Evolutionary conservation across 306 rosid species (phyloP), one percentile per base, ranked within the genome.

Genomic region (Quercus suber): DNA sequence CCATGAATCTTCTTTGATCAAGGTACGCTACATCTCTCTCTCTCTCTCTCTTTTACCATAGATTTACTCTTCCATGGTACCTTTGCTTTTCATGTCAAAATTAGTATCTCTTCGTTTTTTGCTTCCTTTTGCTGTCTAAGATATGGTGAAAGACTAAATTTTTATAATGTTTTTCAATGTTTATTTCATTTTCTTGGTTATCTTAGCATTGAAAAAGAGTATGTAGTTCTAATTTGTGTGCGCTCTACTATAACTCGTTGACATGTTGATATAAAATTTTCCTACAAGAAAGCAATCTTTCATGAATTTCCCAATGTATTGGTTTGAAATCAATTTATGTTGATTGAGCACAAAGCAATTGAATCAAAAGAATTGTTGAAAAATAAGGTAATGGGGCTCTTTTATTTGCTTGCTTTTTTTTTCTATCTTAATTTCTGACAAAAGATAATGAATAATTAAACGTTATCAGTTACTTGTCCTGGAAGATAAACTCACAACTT

Each of bases 21-120:
- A 91, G 96, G 97, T 90, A 89, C 90, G 87, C 83, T 79, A 71
- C 76, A 31, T 76, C 4, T 25, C 19, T 61, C 23, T 41, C 23
- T 23, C 23, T 55, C 14, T 58, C 28, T 75, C 78, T 86, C 69
- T 69, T 10, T 78, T 78, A 33, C 83, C 81, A 35, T 23, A 63
- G 45, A 75, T 78, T 67, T 25, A 45, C 84, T 80, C 72, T 81
- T 84, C 76, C 85, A 70, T 20, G 20, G 75, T 75, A 37, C 73
- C 64, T 67, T 69, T 78, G 71, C 79, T 73, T 73, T 25, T 73
- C 11, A 30, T 30, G 21, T 13, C 23, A 67, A 37, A 9, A 61
- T 4, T 41, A 27, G 10, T 19, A 73, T 73, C 18, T 69, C 49
- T 14, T 75, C 52, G 25, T 13, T 70, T 78, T 57, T 73, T 67